phyloP scores from a whole-genome alignment of 805 yeast species.

The Tetrapisispora pingtungensis region DNA sequence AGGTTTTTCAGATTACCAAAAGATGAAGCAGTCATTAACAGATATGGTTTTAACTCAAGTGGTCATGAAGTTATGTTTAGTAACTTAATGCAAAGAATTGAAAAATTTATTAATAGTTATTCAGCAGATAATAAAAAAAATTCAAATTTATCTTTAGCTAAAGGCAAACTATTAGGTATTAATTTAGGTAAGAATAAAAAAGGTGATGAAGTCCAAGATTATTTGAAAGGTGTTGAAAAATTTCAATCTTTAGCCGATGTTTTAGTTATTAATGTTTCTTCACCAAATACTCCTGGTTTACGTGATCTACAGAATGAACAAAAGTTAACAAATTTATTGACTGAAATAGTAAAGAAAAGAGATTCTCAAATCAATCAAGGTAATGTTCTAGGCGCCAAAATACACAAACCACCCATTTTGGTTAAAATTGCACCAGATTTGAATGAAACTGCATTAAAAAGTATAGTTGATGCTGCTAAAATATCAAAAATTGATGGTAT shows the following conservation, averaged over 20 bases:
- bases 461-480: conserved; percentile 75
- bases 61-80: conserved; percentile 73
- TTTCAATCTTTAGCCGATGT: conserved; percentile 84
- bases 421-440: conserved; percentile 95
- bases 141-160: conserved; percentile 41
- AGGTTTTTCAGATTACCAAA: conserved; percentile 76
- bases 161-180: conserved; percentile 61
- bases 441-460: conserved; percentile 64
- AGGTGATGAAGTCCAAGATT: conserved; percentile 85
- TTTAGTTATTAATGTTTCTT: conserved; percentile 80
- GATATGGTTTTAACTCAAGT: conserved; percentile 89
- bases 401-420: conserved; percentile 59
- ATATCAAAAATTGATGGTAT: conserved; percentile 79
- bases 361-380: conserved; percentile 37
- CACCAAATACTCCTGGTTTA: conserved; percentile 94
- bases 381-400: conserved; percentile 20
- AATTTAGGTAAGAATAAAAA: conserved; percentile 88
- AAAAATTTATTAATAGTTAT: conserved; percentile 28
- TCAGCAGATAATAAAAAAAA: conserved; percentile 17
- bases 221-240: conserved; percentile 69
- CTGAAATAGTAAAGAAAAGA: conserved; percentile 61
- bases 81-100: conserved; percentile 56
- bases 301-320: conserved; percentile 74
- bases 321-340: conserved; percentile 58
- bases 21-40: conserved; percentile 85